A percentile compares a stretch with the other conserved stretches of the same genome.
Evolutionary conservation across 2,329 filamentous ascomycete species (phyloP).

Genomic region (Sclerotinia glacialis): DNA sequence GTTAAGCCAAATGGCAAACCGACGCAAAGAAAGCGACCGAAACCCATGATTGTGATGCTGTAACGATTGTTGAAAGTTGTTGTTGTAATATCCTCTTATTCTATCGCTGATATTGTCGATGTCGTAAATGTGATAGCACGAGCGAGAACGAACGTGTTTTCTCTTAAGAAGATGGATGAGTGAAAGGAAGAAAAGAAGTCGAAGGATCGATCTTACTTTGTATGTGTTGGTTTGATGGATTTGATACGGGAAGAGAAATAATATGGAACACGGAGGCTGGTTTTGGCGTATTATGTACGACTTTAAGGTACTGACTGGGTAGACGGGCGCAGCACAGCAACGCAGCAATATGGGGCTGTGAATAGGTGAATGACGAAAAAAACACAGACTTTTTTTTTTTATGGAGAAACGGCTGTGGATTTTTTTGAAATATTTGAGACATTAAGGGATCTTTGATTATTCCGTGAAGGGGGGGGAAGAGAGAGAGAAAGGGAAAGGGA

Average conservation of each 20-base stretch:
- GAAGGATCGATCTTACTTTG: background rate
- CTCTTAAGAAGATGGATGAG: background rate
- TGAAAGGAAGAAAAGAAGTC: background rate
- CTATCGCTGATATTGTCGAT: constrained; percentile 28
- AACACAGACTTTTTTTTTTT: constrained; percentile 10
- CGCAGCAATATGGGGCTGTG: constrained; percentile 1
- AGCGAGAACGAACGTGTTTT: constrained; percentile 9
- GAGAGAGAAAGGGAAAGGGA: too few relatives aligned
- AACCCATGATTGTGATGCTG: constrained; percentile 52
- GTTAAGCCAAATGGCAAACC: constrained; percentile 81
- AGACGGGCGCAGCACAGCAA: constrained; percentile 9
- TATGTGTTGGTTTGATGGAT: constrained; percentile 1
- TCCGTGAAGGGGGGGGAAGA: background rate
- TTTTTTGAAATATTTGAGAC: background rate
- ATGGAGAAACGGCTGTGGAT: background rate
- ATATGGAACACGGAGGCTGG: background rate
- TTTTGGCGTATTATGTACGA: constrained; percentile 6
- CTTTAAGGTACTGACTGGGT: background rate
- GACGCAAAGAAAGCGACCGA: constrained; percentile 82
- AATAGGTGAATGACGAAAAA: constrained; percentile 3
- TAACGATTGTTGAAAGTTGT: constrained; percentile 17
- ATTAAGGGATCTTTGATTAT: background rate
- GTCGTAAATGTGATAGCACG: constrained; percentile 2
- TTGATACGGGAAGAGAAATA: constrained; percentile 1
- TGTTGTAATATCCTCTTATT: constrained; percentile 20